phyloP scores from a whole-genome alignment of 73 alveolate genomes.

The Uronychia setigera region DNA sequence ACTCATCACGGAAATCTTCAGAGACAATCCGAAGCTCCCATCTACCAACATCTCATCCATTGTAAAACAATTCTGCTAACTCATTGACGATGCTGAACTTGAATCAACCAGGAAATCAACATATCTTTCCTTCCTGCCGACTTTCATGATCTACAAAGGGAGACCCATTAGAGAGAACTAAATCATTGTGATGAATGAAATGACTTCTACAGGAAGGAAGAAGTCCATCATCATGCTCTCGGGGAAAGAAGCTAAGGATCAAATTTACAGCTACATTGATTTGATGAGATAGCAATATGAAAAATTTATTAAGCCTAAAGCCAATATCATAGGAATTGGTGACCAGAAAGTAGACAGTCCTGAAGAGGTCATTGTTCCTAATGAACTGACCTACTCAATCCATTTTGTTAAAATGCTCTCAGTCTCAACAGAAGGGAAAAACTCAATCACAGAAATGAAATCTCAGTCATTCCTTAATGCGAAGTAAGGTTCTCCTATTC shows the following conservation, averaged over 20 bases:
- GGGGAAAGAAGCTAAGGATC: not conserved
- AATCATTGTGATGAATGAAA: not conserved
- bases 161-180: not conserved
- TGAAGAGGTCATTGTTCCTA: conserved; percentile 31
- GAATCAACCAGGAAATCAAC: conserved; percentile 3
- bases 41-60: conserved; percentile 13
- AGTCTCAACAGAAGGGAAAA: conserved; percentile 32
- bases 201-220: not conserved
- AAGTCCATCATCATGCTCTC: not conserved
- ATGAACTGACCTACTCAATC: conserved; percentile 40
- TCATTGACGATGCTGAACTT: not conserved
- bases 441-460: conserved; percentile 32
- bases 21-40: conserved; percentile 26
- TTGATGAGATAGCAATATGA: conserved; percentile 2
- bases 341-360: not conserved
- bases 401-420: conserved; percentile 29
- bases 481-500: not conserved
- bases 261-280: not conserved
- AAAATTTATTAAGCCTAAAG: not conserved
- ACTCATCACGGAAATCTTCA: conserved; percentile 42
- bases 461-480: conserved; percentile 14
- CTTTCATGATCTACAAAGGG: conserved; percentile 1
- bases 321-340: not conserved
- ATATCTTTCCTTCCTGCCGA: not conserved
- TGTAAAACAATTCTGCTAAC: conserved; percentile 26